Evolutionary conservation across 1,284 basidiomycete genomes (phyloP).

Genomic region (Tranzscheliella williamsii): DNA sequence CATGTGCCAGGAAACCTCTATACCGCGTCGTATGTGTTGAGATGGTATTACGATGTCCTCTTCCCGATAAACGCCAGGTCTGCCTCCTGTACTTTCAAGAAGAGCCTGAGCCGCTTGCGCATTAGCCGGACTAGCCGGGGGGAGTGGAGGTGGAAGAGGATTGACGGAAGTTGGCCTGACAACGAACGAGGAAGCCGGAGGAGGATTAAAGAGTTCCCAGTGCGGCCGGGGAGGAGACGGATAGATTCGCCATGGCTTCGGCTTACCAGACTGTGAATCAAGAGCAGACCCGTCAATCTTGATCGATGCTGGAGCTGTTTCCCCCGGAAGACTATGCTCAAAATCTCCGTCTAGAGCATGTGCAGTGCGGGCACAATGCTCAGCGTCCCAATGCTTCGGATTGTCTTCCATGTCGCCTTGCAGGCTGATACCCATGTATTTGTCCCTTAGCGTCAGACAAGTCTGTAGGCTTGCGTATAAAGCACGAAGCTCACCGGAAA

Average conservation of each 20-base stretch:
- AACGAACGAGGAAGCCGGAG: slow-evolving; percentile 56
- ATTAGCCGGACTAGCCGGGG: slow-evolving; percentile 58
- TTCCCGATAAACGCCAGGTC: slow-evolving; percentile 52
- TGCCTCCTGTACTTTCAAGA: slow-evolving; percentile 56
- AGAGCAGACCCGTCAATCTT: slow-evolving; percentile 54
- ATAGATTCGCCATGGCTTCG: slow-evolving; percentile 59
- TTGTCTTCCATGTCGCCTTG: slow-evolving; percentile 57
- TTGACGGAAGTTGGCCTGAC: slow-evolving; percentile 44
- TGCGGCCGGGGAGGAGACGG: slow-evolving; percentile 59
- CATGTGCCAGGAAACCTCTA: slow-evolving; percentile 42
- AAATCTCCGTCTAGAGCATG: slow-evolving; percentile 3
- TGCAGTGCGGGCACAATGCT: slow-evolving; percentile 46
- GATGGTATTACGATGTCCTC: slow-evolving; percentile 42
- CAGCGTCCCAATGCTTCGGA: slow-evolving; percentile 61
- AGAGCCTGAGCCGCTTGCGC: slow-evolving; percentile 55
- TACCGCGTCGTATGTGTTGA: slow-evolving; percentile 27
- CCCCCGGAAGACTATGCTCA: slow-evolving; percentile 1
- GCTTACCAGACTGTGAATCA: slow-evolving; percentile 21
- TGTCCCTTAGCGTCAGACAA: slow-evolving; percentile 56
- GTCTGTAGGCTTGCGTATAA: slow-evolving; percentile 52
- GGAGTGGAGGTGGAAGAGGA: slow-evolving; percentile 50
- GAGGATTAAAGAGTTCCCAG: slow-evolving; percentile 60
- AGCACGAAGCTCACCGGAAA: slow-evolving; percentile 49
- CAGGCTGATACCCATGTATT: slow-evolving; percentile 56
- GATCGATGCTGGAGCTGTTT: slow-evolving; percentile 30